phyloP scores from a whole-genome alignment of 306 rosid species.

The Prunus persica region DNA sequence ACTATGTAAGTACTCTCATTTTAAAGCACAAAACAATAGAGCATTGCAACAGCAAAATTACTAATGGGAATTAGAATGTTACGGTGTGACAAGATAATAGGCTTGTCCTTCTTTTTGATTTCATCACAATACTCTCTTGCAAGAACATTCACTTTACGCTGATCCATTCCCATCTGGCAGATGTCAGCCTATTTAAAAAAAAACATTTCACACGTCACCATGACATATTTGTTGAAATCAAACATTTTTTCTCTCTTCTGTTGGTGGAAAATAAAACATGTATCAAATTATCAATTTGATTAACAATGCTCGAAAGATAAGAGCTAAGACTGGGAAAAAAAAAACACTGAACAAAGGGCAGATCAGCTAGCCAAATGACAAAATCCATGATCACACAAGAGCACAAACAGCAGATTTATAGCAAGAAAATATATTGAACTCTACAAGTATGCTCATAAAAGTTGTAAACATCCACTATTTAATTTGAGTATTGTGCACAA shows the following conservation, averaged over 20 bases:
- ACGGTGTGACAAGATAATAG: constrained; percentile 89
- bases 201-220: not conserved
- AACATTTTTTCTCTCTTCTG: not conserved
- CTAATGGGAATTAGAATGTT: constrained; percentile 14
- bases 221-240: not conserved
- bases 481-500: too few species aligned
- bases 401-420: too few species aligned
- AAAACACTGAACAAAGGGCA: too few species aligned
- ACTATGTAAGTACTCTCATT: not conserved
- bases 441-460: too few species aligned
- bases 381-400: too few species aligned
- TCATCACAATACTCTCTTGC: constrained; percentile 84
- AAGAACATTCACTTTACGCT: constrained; percentile 81
- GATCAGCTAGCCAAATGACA: too few species aligned
- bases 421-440: too few species aligned
- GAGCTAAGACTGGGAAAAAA: too few species aligned
- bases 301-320: too few species aligned
- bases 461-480: too few species aligned
- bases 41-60: not conserved
- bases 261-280: not conserved
- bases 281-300: not conserved
- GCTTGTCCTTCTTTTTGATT: constrained; percentile 86
- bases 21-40: not conserved
- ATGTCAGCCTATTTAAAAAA: constrained; percentile 65
- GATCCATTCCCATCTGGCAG: constrained; percentile 97